Base-by-base conservation (phyloP, 495 filamentous ascomycete species). In the Penicillium cataractarum region DNA sequence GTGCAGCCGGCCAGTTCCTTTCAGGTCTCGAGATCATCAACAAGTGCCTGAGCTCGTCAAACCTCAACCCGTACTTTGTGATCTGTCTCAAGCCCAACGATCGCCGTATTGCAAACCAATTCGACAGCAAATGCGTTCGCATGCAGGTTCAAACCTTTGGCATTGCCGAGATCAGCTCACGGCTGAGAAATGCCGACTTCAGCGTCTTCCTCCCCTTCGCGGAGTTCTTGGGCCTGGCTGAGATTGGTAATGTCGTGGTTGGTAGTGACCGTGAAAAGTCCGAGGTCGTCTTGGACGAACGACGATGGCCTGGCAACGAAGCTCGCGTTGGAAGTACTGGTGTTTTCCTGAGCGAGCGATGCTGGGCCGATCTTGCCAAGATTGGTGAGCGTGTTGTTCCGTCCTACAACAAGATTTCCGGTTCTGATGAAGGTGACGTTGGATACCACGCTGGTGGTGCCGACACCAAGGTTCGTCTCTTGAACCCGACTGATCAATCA, bases 71-170 rank as follows among this genome's bases (percentile, higher is more conserved):
- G 15, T 99, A 98, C 71, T 97, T 97, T 68, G 86, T 99, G 29
- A 97, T 99, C 78, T 98, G 95, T 67, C 80, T 99, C 54, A 98
- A 99, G 75, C 95, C 95, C 8, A 99, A 99, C 70, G 95, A 98
- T 76, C 86, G 95, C 21, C 89, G 94, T 27, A 99, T 99, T 64
- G 94, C 95, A 54, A 98, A 99, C 64, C 95, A 98, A 72, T 98
- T 98, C 65, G 95, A 99, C 74, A 97, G 92, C 81, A 98, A 99
- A 76, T 97, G 93, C 71, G 95, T 99, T 26, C 87, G 95, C 17
- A 89, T 89, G 32, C 95, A 99, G 76, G 85, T 99, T 5, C 93
- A 97, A 74, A 96, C 92, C 0, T 91, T 99, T 64, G 95, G 95
- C 31, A 96, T 99, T 70, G 93, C 94, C 5, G 95, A 99, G 68